These are phyloP conservation scores for Aspergillus texensis DNA, from an alignment of 2,329 filamentous ascomycete species.

Conservation along the genomic window DNA sequence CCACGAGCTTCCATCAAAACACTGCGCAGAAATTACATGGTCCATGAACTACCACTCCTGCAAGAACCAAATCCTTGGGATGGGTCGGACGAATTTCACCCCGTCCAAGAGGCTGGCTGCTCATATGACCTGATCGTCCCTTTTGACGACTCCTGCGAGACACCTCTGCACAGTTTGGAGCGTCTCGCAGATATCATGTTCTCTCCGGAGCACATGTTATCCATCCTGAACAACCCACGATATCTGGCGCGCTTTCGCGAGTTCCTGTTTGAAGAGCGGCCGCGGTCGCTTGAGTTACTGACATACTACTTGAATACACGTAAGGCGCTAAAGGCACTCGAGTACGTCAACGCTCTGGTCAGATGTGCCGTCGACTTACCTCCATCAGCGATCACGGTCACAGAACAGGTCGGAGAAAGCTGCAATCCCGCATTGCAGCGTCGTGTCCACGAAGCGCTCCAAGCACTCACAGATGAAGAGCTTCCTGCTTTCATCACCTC, in stretches of 20 bases:
- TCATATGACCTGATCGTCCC: conserved; percentile 42
- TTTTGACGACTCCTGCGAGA: conserved; percentile 25
- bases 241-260: conserved; percentile 67
- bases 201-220: conserved; percentile 64
- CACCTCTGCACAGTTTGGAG: conserved; percentile 58
- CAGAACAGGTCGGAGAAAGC: conserved; percentile 54
- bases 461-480: conserved; percentile 66
- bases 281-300: conserved; percentile 65
- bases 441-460: conserved; percentile 67
- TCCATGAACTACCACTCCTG: conserved; percentile 32
- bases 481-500: conserved; percentile 73
- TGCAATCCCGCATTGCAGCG: conserved; percentile 62
- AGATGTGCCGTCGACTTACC: conserved; percentile 56
- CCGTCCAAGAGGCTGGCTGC: conserved; percentile 33
- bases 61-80: conserved; percentile 31
- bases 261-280: conserved; percentile 64
- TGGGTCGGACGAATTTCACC: conserved; percentile 30
- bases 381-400: conserved; percentile 60
- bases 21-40: conserved; percentile 28
- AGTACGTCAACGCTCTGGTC: conserved; percentile 70
- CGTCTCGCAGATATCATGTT: conserved; percentile 67
- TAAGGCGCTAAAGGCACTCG: conserved; percentile 71
- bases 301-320: conserved; percentile 72
- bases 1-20: conserved; percentile 29
- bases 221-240: conserved; percentile 66